Evolutionary conservation across 2,329 filamentous ascomycete genomes (phyloP).

Genomic region (Corinectria fuckeliana): DNA sequence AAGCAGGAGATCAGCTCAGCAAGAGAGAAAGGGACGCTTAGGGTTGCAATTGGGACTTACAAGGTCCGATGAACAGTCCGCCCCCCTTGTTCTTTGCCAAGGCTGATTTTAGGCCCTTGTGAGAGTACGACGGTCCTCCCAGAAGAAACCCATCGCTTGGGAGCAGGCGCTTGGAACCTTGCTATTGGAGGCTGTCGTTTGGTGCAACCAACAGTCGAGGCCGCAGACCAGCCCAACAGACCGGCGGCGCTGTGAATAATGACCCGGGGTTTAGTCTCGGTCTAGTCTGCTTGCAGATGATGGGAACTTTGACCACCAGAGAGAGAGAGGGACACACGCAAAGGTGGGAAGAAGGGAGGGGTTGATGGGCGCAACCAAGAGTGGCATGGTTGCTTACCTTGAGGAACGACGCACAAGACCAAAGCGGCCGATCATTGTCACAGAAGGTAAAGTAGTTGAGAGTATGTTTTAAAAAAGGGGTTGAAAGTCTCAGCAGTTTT

Average conservation of each 20-base stretch:
- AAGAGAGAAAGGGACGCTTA: neutral
- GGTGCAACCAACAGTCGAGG: slow-evolving; percentile 8
- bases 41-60: slow-evolving; percentile 22
- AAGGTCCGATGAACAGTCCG: slow-evolving; percentile 21
- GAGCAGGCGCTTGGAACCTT: slow-evolving; percentile 7
- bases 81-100: slow-evolving; percentile 15
- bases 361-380: neutral
- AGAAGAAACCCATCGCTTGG: slow-evolving; percentile 19
- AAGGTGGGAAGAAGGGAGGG: neutral
- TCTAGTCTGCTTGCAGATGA: neutral
- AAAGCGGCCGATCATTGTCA: slow-evolving; percentile 31
- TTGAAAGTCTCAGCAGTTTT: neutral
- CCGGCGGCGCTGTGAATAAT: slow-evolving; percentile 14
- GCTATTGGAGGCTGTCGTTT: slow-evolving; percentile 1
- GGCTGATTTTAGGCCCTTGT: slow-evolving; percentile 21
- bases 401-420: slow-evolving; percentile 18
- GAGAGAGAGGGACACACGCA: too few species aligned
- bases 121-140: slow-evolving; percentile 21
- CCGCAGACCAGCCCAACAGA: slow-evolving; percentile 21
- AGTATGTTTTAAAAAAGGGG: neutral
- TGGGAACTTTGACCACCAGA: neutral
- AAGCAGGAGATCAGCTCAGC: slow-evolving; percentile 13
- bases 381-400: slow-evolving; percentile 20
- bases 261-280: neutral
- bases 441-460: neutral